phyloP scores from a whole-genome alignment of 2,329 filamentous ascomycete genomes.

The Penicillium sp. region DNA sequence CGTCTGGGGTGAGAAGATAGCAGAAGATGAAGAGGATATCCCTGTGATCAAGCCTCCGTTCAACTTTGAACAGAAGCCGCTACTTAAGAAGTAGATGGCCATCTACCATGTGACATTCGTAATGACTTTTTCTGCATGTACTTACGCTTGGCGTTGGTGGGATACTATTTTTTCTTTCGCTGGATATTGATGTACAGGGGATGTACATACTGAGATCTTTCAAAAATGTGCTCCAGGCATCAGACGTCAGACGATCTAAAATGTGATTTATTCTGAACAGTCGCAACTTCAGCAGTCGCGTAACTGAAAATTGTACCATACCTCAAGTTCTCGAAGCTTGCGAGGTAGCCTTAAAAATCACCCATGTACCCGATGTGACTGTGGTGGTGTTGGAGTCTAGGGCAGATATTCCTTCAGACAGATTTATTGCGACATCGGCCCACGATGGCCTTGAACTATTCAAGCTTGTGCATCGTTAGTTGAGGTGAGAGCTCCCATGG shows the following conservation, averaged over 20 bases:
- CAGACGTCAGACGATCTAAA: neutral
- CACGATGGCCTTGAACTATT: too few species aligned
- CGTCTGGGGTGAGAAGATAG: constrained; percentile 21
- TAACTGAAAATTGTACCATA: neutral
- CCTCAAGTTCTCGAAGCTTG: neutral
- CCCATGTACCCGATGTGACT: too few species aligned
- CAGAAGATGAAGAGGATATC: neutral
- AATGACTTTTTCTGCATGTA: neutral
- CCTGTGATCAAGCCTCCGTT: neutral
- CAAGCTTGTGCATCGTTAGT: too few species aligned
- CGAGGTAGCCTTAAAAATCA: neutral
- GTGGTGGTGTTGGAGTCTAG: too few species aligned
- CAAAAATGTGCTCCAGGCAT: neutral
- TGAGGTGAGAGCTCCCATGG: too few species aligned
- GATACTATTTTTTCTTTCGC: neutral
- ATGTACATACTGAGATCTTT: constrained; percentile 14
- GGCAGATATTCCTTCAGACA: too few species aligned
- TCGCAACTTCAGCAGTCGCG: too few species aligned
- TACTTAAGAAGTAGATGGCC: constrained; percentile 8
- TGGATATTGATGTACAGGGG: neutral
- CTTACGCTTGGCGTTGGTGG: constrained; percentile 1
- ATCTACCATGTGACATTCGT: constrained; percentile 30
- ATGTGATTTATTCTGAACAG: neutral
- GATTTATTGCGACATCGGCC: too few species aligned
- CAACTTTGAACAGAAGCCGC: constrained; percentile 15